A percentile compares a stretch with the other conserved stretches of the same genome.
phyloP scores from a whole-genome alignment of 306 rosid genomes.

The Quercus cerris region DNA sequence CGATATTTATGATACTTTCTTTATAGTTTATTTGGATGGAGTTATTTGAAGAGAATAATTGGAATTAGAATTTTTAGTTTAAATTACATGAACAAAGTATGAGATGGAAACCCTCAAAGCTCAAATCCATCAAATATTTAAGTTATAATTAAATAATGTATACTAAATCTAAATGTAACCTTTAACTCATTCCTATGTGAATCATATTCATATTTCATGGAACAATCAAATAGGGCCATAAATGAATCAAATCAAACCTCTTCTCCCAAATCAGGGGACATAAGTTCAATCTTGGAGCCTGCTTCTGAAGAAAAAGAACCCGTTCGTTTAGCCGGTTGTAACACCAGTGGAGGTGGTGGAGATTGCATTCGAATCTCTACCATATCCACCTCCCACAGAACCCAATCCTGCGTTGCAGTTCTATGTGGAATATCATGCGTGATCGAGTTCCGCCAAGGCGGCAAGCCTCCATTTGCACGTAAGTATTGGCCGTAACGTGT shows the following conservation, averaged over 20 bases:
- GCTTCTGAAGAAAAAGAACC: constrained; percentile 1
- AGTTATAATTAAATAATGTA: too few species aligned
- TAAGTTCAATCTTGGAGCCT: constrained; percentile 33
- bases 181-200: too few species aligned
- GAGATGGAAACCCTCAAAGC: too few species aligned
- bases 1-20: not conserved
- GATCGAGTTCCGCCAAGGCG: constrained; percentile 86
- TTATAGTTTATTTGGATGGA: not conserved
- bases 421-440: constrained; percentile 78
- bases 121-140: too few species aligned
- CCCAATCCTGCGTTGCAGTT: constrained; percentile 61
- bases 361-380: constrained; percentile 32
- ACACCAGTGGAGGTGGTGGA: constrained; percentile 10
- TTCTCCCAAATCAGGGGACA: constrained; percentile 9
- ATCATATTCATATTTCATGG: not conserved
- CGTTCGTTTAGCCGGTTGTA: constrained; percentile 25
- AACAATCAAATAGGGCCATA: not conserved
- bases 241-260: constrained; percentile 38
- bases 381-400: constrained; percentile 80
- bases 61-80: too few species aligned
- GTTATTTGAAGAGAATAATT: too few species aligned
- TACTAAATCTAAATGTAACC: too few species aligned
- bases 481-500: constrained; percentile 71
- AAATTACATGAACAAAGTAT: too few species aligned
- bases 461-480: constrained; percentile 75